phyloP scores from a whole-genome alignment of 2,329 filamentous ascomycete species.

The Clarireedia homoeocarpa region DNA sequence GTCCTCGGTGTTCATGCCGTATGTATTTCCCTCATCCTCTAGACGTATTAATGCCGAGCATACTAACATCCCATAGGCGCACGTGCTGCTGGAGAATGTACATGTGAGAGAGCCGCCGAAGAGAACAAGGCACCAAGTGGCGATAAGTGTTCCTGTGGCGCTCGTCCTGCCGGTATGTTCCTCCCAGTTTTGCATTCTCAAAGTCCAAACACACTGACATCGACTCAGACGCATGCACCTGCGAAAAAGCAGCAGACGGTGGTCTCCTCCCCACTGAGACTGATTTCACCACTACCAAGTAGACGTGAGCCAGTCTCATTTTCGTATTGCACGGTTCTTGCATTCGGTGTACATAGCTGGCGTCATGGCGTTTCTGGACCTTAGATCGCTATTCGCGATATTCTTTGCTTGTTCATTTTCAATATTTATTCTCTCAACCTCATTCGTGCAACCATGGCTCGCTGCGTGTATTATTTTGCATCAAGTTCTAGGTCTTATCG shows the following conservation, averaged over 20 bases:
- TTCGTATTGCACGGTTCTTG: no score
- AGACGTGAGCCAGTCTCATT: neutral
- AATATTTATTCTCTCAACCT: no score
- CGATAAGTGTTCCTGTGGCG: conserved; percentile 67
- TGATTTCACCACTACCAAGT: conserved; percentile 65
- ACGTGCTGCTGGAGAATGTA: conserved; percentile 72
- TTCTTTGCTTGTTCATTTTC: no score
- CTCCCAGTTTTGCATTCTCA: neutral
- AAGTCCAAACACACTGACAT: neutral
- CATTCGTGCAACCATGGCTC: no score
- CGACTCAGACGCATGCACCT: conserved; percentile 62
- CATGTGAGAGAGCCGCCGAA: conserved; percentile 61
- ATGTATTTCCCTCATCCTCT: conserved; percentile 23
- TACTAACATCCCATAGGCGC: conserved; percentile 33
- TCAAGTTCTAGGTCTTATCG: no score
- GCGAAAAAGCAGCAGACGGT: conserved; percentile 61
- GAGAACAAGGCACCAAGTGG: conserved; percentile 61
- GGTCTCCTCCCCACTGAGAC: conserved; percentile 62
- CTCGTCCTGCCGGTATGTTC: conserved; percentile 58
- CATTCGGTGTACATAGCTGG: no score
- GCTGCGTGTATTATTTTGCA: no score
- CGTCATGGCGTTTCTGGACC: no score
- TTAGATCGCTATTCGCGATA: no score
- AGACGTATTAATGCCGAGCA: neutral
- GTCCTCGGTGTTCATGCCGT: conserved; percentile 76